These are phyloP conservation scores for Pterocarpus macrocarpus DNA, from an alignment of 306 rosid genomes.

Conservation along the genomic window DNA sequence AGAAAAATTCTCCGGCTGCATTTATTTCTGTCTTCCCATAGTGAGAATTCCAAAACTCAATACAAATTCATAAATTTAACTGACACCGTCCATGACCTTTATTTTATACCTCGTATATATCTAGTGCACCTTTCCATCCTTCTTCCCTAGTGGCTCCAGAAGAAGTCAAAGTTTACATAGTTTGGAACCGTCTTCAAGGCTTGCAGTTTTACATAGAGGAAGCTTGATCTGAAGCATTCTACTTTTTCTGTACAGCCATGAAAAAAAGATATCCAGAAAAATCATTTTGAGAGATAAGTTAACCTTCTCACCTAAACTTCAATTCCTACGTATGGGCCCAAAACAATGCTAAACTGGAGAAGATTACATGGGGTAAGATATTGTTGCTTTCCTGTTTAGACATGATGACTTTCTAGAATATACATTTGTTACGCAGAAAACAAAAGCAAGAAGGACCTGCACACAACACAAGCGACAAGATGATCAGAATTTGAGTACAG, in stretches of 20 bases:
- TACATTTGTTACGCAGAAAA: neutral
- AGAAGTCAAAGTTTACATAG: neutral
- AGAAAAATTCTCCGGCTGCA: too few species aligned
- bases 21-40: too few species aligned
- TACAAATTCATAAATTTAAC: too few species aligned
- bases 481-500: too few species aligned
- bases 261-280: neutral
- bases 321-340: neutral
- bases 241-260: neutral
- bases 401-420: neutral
- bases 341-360: neutral
- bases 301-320: neutral
- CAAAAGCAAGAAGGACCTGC: neutral
- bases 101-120: too few species aligned
- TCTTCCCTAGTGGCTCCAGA: too few species aligned
- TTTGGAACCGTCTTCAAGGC: neutral
- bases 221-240: neutral
- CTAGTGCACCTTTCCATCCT: too few species aligned
- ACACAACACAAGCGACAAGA: neutral
- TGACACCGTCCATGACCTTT: too few species aligned
- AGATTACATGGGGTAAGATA: neutral
- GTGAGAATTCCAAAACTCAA: too few species aligned
- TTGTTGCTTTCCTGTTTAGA: constrained; percentile 12
- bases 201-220: neutral
- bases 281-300: neutral